Conservation (phyloP, 306 rosid genomes). For the Castanea sativa region DNA sequence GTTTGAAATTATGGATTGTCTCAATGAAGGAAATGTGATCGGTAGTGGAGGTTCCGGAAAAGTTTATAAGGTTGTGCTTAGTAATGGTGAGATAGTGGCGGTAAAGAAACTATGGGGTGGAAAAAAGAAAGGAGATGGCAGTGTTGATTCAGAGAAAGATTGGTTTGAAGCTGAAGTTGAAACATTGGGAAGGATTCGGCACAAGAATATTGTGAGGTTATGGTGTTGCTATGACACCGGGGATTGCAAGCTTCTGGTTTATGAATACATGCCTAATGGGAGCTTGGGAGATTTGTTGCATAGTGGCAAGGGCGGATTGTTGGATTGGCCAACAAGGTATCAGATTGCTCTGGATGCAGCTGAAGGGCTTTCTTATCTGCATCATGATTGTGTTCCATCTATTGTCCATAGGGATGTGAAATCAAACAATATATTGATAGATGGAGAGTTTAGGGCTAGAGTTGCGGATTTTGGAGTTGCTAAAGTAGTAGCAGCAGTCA, state of each 20-base stretch:
- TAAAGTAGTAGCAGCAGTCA: conserved; percentile 30
- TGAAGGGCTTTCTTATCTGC: conserved; percentile 80
- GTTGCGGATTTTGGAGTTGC: conserved; percentile 82
- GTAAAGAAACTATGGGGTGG: conserved; percentile 70
- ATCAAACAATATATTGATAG: conserved; percentile 73
- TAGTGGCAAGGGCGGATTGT: conserved; percentile 36
- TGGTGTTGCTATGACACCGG: conserved; percentile 74
- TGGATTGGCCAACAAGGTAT: conserved; percentile 72
- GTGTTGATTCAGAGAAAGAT: conserved; percentile 38
- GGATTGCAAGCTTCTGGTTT: conserved; percentile 66
- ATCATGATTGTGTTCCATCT: conserved; percentile 75
- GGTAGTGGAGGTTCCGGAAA: conserved; percentile 82
- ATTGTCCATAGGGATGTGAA: conserved; percentile 81
- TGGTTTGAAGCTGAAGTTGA: conserved; percentile 76
- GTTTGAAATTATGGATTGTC: conserved; percentile 51
- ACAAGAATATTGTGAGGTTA: conserved; percentile 72
- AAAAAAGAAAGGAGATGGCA: conserved; percentile 27
- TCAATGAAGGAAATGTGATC: conserved; percentile 60
- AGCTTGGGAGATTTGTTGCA: conserved; percentile 69
- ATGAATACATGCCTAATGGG: conserved; percentile 88
- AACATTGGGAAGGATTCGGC: conserved; percentile 75
- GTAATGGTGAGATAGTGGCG: conserved; percentile 65
- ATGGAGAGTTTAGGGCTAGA: conserved; percentile 70
- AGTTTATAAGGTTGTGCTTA: conserved; percentile 66
- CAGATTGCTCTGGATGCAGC: conserved; percentile 78